Conservation (phyloP, 1,139 yeast genomes). For the Entelexis paramagnoliae region DNA sequence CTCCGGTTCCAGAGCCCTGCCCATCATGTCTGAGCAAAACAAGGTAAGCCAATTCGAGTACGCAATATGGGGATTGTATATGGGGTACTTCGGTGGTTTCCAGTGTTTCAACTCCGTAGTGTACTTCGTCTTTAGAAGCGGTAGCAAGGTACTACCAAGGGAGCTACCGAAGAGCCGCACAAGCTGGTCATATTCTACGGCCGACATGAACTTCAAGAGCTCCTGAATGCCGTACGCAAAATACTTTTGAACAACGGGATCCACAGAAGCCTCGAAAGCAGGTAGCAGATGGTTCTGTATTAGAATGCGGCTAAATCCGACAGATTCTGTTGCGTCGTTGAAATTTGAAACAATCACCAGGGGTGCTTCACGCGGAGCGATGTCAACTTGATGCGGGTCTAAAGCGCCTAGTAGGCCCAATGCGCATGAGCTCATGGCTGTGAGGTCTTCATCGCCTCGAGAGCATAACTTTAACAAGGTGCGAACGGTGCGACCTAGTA, state of each 20-base stretch:
- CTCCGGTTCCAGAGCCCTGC: slow-evolving; percentile 33
- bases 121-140: slow-evolving; percentile 65
- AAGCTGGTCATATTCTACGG: slow-evolving; percentile 7
- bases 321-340: slow-evolving; percentile 56
- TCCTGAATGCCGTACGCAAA: slow-evolving; percentile 88
- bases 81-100: slow-evolving; percentile 41
- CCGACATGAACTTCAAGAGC: slow-evolving; percentile 49
- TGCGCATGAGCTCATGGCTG: slow-evolving; percentile 50
- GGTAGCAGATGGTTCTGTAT: slow-evolving; percentile 62
- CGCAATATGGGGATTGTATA: slow-evolving; percentile 35
- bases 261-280: slow-evolving; percentile 80
- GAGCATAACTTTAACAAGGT: slow-evolving; percentile 52
- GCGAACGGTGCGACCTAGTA: slow-evolving; percentile 36
- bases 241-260: slow-evolving; percentile 74
- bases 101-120: slow-evolving; percentile 34
- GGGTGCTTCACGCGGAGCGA: slow-evolving; percentile 35
- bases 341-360: slow-evolving; percentile 26
- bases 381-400: slow-evolving; percentile 53
- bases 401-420: slow-evolving; percentile 70
- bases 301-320: slow-evolving; percentile 54
- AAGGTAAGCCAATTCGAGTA: slow-evolving; percentile 60
- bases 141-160: slow-evolving; percentile 51
- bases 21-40: slow-evolving; percentile 56
- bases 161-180: slow-evolving; percentile 10
- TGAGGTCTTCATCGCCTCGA: slow-evolving; percentile 36